Evolutionary conservation across 2,329 filamentous ascomycete genomes (phyloP), one percentile per base, ranked within the genome.

Genomic region (Colletotrichum tropicale): DNA sequence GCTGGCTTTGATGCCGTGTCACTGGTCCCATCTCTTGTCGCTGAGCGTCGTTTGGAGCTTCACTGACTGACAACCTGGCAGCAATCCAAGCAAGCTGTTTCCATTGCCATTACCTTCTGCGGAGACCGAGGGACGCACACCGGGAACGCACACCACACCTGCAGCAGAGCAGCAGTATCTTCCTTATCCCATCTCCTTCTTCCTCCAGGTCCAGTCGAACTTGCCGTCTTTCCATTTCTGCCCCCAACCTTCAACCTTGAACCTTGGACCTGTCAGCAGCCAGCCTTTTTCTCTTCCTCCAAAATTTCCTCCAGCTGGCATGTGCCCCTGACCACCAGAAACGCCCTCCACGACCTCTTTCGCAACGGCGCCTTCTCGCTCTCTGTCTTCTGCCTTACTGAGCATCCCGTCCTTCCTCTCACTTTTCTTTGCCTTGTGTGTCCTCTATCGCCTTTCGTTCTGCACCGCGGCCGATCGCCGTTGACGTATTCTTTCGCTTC

Each of bases 231-330:
- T 21, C 43, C 43, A 21, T 30, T 48, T 38, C 34, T 62, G 58
- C 60, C 69, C 68, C 73, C 15, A 72, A 58, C 30, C 52, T 52
- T 55, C 61, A 62, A 60, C 52, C 65, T 61, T 76, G 56, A 74
- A 76, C 65, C 74, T 74, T 65, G 74, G 61, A 66, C 74, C 65
- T 76, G 64, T 69, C 70, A 76, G 74, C 74, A 67, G 48, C 69
- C 69, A 64, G 60, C 38, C 71, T 73, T 30, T 75, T 52, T 52
- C 43, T 52, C 38, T 32, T 60, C 30, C 70, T 74, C 70, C 65
- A 69, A 75, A 75, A 75, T 75, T 65, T 69, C 74, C 74, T 74
- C 70, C 70, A 73, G 68, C 74, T 76, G 58, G 74, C 74, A 74
- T 76, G 74, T 74, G 65, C 74, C 70, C 74, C 74, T 76, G 74